These are phyloP conservation scores for Ambrosiella xylebori DNA, from an alignment of 2,329 filamentous ascomycete species.

Conservation along the genomic window DNA sequence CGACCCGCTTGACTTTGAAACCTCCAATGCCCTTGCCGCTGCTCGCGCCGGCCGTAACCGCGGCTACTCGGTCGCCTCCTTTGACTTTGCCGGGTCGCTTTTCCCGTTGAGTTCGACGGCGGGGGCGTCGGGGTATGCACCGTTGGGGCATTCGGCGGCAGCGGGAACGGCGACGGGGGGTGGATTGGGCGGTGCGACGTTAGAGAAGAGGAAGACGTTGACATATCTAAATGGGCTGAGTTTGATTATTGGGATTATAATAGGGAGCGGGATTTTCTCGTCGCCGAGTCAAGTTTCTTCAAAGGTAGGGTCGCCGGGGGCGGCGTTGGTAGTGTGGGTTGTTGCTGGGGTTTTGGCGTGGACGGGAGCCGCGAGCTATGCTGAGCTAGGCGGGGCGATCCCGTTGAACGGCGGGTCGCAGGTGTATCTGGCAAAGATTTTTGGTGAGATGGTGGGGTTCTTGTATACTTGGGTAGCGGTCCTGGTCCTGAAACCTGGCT, in stretches of 20 bases:
- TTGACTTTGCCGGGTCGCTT: slow-evolving; percentile 85
- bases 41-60: slow-evolving; percentile 33
- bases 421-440: slow-evolving; percentile 88
- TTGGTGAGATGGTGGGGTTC: slow-evolving; percentile 83
- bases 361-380: slow-evolving; percentile 91
- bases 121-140: slow-evolving; percentile 57
- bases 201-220: slow-evolving; percentile 91
- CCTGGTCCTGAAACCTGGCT: slow-evolving; percentile 82
- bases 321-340: slow-evolving; percentile 77
- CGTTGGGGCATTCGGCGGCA: slow-evolving; percentile 60
- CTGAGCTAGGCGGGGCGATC: slow-evolving; percentile 87
- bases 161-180: slow-evolving; percentile 21
- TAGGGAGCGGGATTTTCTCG: slow-evolving; percentile 91
- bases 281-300: slow-evolving; percentile 83
- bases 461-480: slow-evolving; percentile 95
- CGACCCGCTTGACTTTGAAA: slow-evolving; percentile 49
- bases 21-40: slow-evolving; percentile 33
- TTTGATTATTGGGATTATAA: slow-evolving; percentile 80
- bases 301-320: slow-evolving; percentile 81
- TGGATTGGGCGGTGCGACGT: slow-evolving; percentile 52
- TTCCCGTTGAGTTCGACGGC: slow-evolving; percentile 80
- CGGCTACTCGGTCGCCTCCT: slow-evolving; percentile 77
- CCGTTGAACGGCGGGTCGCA: slow-evolving; percentile 89
- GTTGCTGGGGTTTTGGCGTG: slow-evolving; percentile 85
- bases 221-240: slow-evolving; percentile 90